Base-by-base conservation (phyloP, 305 asterid species). In the Nicotiana rustica region DNA sequence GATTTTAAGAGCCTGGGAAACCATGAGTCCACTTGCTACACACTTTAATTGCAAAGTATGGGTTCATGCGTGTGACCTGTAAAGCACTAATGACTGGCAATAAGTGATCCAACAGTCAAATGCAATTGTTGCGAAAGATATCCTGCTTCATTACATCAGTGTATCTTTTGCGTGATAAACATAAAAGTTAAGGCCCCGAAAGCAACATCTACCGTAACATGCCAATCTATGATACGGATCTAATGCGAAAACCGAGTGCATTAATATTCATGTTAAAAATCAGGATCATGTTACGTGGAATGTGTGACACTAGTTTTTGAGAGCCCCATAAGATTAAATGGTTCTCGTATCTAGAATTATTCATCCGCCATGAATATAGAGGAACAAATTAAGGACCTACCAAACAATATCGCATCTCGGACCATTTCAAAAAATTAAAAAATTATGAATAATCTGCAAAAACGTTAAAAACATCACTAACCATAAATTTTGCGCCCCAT, bases 401-500 rank as follows among this genome's bases (percentile, higher is more conserved):
- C 10, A n/a, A 61, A 67, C 18, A 25, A 81, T 21, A 36, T 56
- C 73, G 10, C 17, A 19, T 67, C 55, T 25, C 67, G 44, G 76
- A 47, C 64, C 78, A 19, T 47, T 31, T 18, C 33, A 6, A 18
- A 61, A 8, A 8, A 18, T 19, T 19, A 1, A 19, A 2, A 19
- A 61, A 61, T 8, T 9, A 19, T 19, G 5, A 38, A 61, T 69
- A 80, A 10, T 38, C 0, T 65, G 14, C 13, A 12, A 10, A 6
- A 4, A 36, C 5, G 33, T 10, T 35, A 79, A 79, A 44, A 3
- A 3, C 9, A 21, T 64, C 35, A 82, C 61, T 85, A 91, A 96
- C 99, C 98, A 94, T 90, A 91, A 90, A 96, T 80, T 92, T 93
- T 6, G 99, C 98, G 70, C 99, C 98, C 98, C 99, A 94, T 25